phyloP scores from a whole-genome alignment of 1,139 yeast species.

The Candida freyschussii region DNA sequence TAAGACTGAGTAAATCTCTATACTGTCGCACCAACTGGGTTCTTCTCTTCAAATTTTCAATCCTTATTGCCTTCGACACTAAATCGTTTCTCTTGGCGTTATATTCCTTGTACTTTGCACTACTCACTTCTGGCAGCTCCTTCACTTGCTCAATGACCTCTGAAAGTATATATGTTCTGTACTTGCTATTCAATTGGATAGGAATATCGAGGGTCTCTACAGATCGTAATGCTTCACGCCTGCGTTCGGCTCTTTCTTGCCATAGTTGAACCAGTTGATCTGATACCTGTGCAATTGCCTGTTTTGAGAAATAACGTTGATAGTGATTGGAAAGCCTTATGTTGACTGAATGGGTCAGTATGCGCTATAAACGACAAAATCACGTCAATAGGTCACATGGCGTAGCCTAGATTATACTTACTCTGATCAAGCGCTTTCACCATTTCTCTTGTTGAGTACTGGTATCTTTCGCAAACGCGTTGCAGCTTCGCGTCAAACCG shows the following conservation, averaged over 20 bases:
- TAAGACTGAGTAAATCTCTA: constrained; percentile 9
- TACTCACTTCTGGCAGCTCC: constrained; percentile 14
- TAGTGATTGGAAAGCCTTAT: constrained; percentile 8
- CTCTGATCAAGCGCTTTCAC: constrained; percentile 2
- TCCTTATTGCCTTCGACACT: constrained; percentile 3
- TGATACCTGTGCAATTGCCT: constrained; percentile 18
- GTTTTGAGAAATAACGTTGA: constrained; percentile 17
- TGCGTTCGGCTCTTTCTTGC: constrained; percentile 9
- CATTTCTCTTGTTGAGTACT: constrained; percentile 3
- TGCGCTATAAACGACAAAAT: too few species aligned
- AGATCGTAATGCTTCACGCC: constrained; percentile 4
- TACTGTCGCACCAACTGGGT: constrained; percentile 8
- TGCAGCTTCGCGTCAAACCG: constrained; percentile 5
- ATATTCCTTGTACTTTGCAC: constrained; percentile 8
- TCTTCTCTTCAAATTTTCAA: constrained; percentile 10
- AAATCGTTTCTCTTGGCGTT: constrained; percentile 8
- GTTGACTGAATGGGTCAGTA: constrained; percentile 16
- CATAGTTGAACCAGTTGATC: constrained; percentile 20
- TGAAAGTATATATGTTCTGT: constrained; percentile 15
- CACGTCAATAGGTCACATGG: too few species aligned
- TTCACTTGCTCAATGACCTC: constrained; percentile 18
- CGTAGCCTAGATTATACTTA: constrained; percentile 2
- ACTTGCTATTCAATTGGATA: constrained; percentile 12
- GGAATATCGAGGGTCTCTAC: constrained; percentile 16
- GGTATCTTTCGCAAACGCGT: constrained; percentile 2